These are phyloP conservation scores for Balamuthia mandrillaris DNA, from an alignment of 208 protist genomes.

Conservation along the genomic window DNA sequence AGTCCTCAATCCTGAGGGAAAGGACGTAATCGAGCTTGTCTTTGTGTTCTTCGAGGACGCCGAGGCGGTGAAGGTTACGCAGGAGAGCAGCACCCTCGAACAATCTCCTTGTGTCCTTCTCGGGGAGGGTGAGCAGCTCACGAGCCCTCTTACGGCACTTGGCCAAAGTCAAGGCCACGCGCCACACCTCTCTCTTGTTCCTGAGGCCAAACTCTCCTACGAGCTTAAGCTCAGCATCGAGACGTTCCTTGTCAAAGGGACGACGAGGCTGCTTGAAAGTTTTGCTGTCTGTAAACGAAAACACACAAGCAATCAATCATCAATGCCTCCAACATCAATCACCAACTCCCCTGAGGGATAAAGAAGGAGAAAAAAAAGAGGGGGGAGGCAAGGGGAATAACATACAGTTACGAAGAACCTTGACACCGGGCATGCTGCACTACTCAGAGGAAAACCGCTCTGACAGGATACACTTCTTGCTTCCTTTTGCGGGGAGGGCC, in stretches of 20 bases:
- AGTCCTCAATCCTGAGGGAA: slow-evolving; percentile 96
- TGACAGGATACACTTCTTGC: no score
- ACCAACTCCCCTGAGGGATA: no score
- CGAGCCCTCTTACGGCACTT: slow-evolving; percentile 98
- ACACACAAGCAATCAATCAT: no score
- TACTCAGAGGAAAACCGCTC: no score
- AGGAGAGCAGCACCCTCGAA: slow-evolving; percentile 94
- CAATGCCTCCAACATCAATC: no score
- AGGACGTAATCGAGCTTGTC: slow-evolving; percentile 99
- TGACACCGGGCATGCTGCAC: no score
- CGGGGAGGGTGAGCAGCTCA: slow-evolving; percentile 97
- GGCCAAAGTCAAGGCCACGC: slow-evolving; percentile 94
- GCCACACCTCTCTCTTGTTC: slow-evolving; percentile 99
- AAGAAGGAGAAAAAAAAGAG: no score
- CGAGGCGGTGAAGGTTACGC: slow-evolving; percentile 95
- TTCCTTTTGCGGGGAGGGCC: no score
- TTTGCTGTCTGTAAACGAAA: slow-evolving; percentile 77
- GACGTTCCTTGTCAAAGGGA: slow-evolving; percentile 99
- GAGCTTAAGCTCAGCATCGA: slow-evolving; percentile 99
- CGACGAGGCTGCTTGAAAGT: slow-evolving; percentile 94
- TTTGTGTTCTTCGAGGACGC: slow-evolving; percentile 96
- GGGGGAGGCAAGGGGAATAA: no score
- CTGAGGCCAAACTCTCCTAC: slow-evolving; percentile 95
- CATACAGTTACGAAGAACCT: no score
- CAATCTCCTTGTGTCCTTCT: slow-evolving; percentile 84